Conservation (phyloP, 2,329 filamentous ascomycete species). For the Macrophomina phaseolina region DNA sequence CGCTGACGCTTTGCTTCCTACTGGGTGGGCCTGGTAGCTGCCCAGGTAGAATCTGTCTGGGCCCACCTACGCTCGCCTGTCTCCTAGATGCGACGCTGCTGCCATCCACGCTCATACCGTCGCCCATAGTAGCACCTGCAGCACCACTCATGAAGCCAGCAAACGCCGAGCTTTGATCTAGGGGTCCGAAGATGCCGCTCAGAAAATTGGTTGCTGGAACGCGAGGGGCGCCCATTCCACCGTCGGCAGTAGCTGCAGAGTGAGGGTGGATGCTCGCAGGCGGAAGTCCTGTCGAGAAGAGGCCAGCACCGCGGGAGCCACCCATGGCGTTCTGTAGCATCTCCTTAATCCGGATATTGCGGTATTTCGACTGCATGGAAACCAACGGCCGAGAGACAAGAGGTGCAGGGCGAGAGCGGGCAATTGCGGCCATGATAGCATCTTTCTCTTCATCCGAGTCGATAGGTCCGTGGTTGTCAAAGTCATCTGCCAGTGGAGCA, state of each 20-base stretch:
- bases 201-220: constrained; percentile 5
- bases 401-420: constrained; percentile 78
- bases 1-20: constrained; percentile 22
- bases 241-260: constrained; percentile 6
- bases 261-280: background rate
- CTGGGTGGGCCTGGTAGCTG: constrained; percentile 41
- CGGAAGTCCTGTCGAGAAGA: constrained; percentile 42
- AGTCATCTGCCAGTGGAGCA: constrained; percentile 84
- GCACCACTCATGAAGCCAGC: constrained; percentile 36
- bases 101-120: constrained; percentile 39
- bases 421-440: constrained; percentile 78
- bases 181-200: constrained; percentile 26
- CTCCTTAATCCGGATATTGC: constrained; percentile 67
- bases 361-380: constrained; percentile 60
- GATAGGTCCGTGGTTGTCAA: constrained; percentile 74
- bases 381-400: constrained; percentile 68
- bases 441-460: constrained; percentile 96
- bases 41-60: constrained; percentile 44
- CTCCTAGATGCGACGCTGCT: constrained; percentile 38
- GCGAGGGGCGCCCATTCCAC: constrained; percentile 30
- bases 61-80: constrained; percentile 40
- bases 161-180: constrained; percentile 34
- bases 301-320: constrained; percentile 51
- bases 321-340: constrained; percentile 66
- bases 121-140: constrained; percentile 40